Evolutionary conservation across 805 yeast species (phyloP).

Genomic region (Myxozyma geophila): DNA sequence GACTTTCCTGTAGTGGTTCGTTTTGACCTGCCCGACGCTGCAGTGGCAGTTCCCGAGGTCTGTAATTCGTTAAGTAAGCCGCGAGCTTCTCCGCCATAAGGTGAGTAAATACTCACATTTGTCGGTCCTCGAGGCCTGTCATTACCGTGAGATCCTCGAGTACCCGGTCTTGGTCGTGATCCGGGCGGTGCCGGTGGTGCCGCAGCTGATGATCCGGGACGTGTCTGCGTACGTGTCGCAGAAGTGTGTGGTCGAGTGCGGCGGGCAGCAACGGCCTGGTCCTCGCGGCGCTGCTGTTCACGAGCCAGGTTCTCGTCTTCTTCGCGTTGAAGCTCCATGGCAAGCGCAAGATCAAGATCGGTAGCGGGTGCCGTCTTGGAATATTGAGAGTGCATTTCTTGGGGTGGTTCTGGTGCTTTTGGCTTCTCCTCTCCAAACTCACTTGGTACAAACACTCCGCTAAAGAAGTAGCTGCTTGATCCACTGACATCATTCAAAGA

Average conservation of each 20-base stretch:
- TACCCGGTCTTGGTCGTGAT: background rate
- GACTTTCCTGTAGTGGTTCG: background rate
- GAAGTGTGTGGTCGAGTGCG: background rate
- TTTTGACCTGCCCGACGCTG: conserved; percentile 4
- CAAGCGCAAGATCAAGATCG: conserved; percentile 42
- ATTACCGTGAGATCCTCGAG: conserved; percentile 18
- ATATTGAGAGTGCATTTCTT: background rate
- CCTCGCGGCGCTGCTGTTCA: conserved; percentile 31
- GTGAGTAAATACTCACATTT: conserved; percentile 12
- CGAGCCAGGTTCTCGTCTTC: conserved; percentile 42
- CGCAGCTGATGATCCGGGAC: background rate
- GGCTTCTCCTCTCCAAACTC: conserved; percentile 24
- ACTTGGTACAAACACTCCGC: conserved; percentile 63
- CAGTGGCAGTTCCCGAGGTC: background rate
- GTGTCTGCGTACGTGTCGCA: background rate
- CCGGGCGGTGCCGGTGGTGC: conserved; percentile 6
- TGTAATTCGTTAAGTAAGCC: conserved; percentile 23
- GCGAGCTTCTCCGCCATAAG: conserved; percentile 19
- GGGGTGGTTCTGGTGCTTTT: background rate
- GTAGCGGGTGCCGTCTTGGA: background rate
- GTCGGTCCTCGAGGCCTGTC: conserved; percentile 5
- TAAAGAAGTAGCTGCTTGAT: conserved; percentile 66
- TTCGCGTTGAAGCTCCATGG: conserved; percentile 43
- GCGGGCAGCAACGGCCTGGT: conserved; percentile 9
- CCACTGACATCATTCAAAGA: conserved; percentile 71